Conservation (phyloP, 106 monocot species). For the Vanilla planifolia region DNA sequence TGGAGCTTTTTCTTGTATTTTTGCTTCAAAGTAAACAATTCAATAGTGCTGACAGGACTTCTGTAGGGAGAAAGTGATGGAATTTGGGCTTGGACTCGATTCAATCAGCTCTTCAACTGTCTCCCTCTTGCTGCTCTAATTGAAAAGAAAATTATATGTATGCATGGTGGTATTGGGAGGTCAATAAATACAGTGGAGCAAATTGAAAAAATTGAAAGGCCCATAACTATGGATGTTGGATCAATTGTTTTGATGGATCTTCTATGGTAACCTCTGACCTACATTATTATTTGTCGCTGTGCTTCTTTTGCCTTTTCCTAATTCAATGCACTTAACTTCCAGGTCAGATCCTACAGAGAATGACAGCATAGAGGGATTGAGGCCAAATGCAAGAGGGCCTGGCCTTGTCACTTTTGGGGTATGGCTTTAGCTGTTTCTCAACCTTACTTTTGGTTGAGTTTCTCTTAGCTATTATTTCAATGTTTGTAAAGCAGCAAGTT, state of each 20-base stretch:
- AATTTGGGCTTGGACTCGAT: conserved; percentile 97
- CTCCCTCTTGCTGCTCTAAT: conserved; percentile 92
- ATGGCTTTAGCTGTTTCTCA: conserved; percentile 9
- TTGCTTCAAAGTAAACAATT: not conserved
- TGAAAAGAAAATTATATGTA: conserved; percentile 98
- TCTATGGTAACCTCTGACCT: conserved; percentile 51
- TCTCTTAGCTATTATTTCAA: not conserved
- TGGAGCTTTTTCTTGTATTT: conserved; percentile 5
- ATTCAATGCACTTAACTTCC: conserved; percentile 18
- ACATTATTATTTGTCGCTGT: not conserved
- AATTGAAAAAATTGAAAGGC: conserved; percentile 96
- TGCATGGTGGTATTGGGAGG: conserved; percentile 99
- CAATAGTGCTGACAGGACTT: conserved; percentile 13
- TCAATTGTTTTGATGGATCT: conserved; percentile 96
- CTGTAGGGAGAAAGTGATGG: conserved; percentile 96
- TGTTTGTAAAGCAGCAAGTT: no score
- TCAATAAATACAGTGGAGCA: conserved; percentile 92
- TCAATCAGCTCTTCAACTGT: conserved; percentile 93
- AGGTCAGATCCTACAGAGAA: conserved; percentile 99
- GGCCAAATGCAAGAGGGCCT: conserved; percentile 99
- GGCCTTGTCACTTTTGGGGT: conserved; percentile 99
- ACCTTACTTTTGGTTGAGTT: not conserved
- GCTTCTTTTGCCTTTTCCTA: conserved; percentile 5
- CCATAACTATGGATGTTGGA: conserved; percentile 98
- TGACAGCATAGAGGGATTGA: conserved; percentile 91